Evolutionary conservation across 2,329 filamentous ascomycete species (phyloP).

Genomic region (Apiospora arundinis): DNA sequence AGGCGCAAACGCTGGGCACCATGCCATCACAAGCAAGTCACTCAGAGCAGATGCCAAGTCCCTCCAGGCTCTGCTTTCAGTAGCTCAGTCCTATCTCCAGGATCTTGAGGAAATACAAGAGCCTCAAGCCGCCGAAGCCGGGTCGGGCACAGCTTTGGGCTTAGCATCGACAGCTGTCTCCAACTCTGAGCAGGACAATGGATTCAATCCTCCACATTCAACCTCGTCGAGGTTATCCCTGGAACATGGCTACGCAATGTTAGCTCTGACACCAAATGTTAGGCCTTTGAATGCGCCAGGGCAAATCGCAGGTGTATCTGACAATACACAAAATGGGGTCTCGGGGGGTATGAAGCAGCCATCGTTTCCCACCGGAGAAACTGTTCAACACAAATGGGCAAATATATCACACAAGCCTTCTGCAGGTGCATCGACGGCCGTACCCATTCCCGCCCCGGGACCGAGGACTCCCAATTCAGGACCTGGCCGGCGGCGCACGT

Average conservation of each 20-base stretch:
- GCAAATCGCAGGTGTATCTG: not conserved
- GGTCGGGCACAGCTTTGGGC: not conserved
- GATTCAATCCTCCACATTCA: not conserved
- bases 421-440: not conserved
- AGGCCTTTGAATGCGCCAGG: not conserved
- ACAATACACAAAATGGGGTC: too few species aligned
- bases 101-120: not conserved
- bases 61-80: not conserved
- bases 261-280: not conserved
- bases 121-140: not conserved
- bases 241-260: too few species aligned
- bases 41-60: not conserved
- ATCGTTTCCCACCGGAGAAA: not conserved
- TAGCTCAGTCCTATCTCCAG: not conserved
- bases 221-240: not conserved
- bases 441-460: not conserved
- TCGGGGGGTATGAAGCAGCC: not conserved
- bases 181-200: not conserved
- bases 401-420: not conserved
- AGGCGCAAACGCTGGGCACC: not conserved
- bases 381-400: not conserved
- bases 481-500: not conserved
- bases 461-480: not conserved
- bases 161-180: not conserved
- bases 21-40: constrained; percentile 5